Evolutionary conservation across 2,329 filamentous ascomycete genomes (phyloP).

Genomic region (Corynespora cassiicola): DNA sequence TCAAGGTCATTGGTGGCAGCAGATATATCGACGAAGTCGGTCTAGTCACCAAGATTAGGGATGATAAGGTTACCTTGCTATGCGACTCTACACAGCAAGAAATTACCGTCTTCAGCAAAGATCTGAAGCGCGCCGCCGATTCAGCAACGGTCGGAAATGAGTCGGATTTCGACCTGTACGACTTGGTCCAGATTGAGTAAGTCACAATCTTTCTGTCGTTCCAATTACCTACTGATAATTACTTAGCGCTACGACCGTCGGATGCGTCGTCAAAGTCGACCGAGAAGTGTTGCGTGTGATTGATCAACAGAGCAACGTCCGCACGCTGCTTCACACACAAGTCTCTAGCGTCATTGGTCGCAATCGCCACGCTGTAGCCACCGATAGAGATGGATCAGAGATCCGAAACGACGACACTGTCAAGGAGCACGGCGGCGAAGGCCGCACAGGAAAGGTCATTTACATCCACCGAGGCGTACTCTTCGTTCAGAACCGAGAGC

Average conservation of each 20-base stretch:
- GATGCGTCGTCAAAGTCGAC: conserved; percentile 92
- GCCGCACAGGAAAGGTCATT: conserved; percentile 84
- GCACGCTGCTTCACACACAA: conserved; percentile 86
- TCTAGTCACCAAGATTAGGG: conserved; percentile 92
- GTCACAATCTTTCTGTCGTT: conserved; percentile 31
- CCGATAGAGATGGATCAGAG: conserved; percentile 91
- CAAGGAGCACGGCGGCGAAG: conserved; percentile 86
- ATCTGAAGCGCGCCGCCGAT: conserved; percentile 90
- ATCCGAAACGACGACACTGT: conserved; percentile 92
- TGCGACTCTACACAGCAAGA: conserved; percentile 93
- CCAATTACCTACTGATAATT: conserved; percentile 14
- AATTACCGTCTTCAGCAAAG: conserved; percentile 97
- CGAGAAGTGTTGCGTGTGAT: conserved; percentile 88
- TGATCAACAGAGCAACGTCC: conserved; percentile 85
- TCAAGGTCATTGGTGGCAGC: conserved; percentile 97
- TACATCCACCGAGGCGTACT: conserved; percentile 94
- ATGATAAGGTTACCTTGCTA: conserved; percentile 90
- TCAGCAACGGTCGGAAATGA: conserved; percentile 83
- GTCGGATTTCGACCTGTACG: conserved; percentile 90
- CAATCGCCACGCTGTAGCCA: conserved; percentile 84
- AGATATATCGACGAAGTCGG: conserved; percentile 94
- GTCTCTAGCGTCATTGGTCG: conserved; percentile 87
- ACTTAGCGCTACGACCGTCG: conserved; percentile 78
- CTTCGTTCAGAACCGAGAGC: conserved; percentile 84
- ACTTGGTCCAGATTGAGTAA: conserved; percentile 90